Evolutionary conservation across 805 yeast genomes (phyloP).

Genomic region (Tetrapisispora arboricola): DNA sequence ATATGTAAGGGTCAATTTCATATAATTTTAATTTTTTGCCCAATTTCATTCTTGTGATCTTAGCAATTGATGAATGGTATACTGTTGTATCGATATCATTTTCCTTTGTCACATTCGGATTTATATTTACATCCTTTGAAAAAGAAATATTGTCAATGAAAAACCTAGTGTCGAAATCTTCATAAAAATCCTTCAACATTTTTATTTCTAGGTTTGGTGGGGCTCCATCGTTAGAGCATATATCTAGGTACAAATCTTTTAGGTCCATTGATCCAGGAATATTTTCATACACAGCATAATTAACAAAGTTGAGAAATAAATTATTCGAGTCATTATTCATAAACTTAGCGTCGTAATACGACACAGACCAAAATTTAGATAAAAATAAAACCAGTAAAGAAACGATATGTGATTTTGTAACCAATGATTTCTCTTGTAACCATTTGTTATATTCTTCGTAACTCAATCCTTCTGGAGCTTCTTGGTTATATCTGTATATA

Average conservation of each 20-base stretch:
- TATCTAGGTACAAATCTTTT: not conserved
- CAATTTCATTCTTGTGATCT: constrained; percentile 14
- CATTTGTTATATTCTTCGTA: constrained; percentile 73
- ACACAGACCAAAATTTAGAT: constrained; percentile 59
- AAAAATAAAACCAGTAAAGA: constrained; percentile 57
- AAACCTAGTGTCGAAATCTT: not conserved
- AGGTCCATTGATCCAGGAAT: constrained; percentile 37
- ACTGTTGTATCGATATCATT: not conserved
- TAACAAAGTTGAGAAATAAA: constrained; percentile 9
- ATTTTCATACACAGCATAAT: constrained; percentile 34
- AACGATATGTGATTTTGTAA: constrained; percentile 56
- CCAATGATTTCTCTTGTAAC: constrained; percentile 60
- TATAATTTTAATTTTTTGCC: constrained; percentile 38
- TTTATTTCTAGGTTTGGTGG: constrained; percentile 15
- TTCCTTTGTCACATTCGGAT: not conserved
- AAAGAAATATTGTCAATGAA: constrained; percentile 1
- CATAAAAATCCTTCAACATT: not conserved
- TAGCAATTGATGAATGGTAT: not conserved
- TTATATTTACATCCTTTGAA: not conserved
- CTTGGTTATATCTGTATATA: constrained; percentile 53
- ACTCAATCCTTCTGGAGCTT: constrained; percentile 81
- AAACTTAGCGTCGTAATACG: constrained; percentile 39
- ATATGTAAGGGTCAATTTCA: constrained; percentile 62
- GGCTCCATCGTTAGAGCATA: constrained; percentile 29
- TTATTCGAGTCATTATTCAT: constrained; percentile 20